These are phyloP conservation scores for Metschnikowia peoriensis DNA, from an alignment of 805 yeast species.

Conservation along the genomic window DNA sequence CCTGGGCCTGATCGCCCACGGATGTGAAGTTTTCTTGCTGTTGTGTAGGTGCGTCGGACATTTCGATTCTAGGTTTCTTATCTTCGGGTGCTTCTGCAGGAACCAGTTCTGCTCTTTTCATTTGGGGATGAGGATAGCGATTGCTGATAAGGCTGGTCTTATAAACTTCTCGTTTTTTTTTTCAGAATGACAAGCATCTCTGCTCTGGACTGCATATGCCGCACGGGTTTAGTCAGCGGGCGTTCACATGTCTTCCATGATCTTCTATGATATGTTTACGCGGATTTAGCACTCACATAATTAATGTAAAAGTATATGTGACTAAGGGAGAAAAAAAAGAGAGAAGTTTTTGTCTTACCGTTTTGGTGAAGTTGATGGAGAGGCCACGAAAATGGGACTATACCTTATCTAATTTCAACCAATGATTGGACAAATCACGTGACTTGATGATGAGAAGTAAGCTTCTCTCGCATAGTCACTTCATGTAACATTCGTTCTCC, in stretches of 20 bases:
- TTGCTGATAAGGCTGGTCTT: not conserved
- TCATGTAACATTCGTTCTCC: too few species aligned
- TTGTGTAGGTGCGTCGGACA: slow-evolving; percentile 9
- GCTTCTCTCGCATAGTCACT: too few species aligned
- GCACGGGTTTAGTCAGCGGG: slow-evolving; percentile 5
- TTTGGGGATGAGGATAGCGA: not conserved
- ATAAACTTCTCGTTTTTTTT: slow-evolving; percentile 2
- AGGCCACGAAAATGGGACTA: too few species aligned
- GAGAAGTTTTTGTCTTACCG: not conserved
- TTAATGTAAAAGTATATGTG: too few species aligned
- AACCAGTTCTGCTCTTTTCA: slow-evolving; percentile 16
- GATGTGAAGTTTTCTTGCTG: slow-evolving; percentile 19
- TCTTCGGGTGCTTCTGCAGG: slow-evolving; percentile 14
- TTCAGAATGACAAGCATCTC: slow-evolving; percentile 1
- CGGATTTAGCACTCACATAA: too few species aligned
- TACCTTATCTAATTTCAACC: too few species aligned
- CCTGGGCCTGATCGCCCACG: slow-evolving; percentile 31
- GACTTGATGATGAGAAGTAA: too few species aligned
- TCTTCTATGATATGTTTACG: not conserved
- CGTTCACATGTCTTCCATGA: slow-evolving; percentile 2
- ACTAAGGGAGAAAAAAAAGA: not conserved
- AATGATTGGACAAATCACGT: too few species aligned
- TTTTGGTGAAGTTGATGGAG: too few species aligned
- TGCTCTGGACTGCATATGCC: slow-evolving; percentile 10
- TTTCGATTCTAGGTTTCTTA: slow-evolving; percentile 18